phyloP scores from a whole-genome alignment of 1,284 basidiomycete genomes.

The Leccinum griseonigrum region DNA sequence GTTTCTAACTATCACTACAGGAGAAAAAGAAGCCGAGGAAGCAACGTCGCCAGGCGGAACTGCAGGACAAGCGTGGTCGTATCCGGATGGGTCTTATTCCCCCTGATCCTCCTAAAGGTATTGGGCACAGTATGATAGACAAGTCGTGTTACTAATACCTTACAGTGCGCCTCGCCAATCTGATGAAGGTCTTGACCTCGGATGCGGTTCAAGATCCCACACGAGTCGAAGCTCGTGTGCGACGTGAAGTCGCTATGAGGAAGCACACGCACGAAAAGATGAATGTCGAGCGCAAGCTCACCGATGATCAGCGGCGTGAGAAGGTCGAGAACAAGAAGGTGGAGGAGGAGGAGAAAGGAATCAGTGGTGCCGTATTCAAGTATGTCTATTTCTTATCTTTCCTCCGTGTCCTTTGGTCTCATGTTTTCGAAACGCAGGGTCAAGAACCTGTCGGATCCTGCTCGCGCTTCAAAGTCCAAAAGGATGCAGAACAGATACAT shows the following conservation, averaged over 20 bases:
- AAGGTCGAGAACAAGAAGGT: constrained; percentile 83
- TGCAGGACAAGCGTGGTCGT: constrained; percentile 94
- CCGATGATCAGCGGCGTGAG: constrained; percentile 83
- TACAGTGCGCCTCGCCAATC: constrained; percentile 87
- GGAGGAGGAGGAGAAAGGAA: constrained; percentile 86
- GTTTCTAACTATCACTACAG: constrained; percentile 36
- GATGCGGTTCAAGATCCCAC: constrained; percentile 98
- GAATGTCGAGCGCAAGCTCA: constrained; percentile 90
- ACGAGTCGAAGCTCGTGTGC: constrained; percentile 92
- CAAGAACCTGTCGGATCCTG: constrained; percentile 85
- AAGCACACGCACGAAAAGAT: constrained; percentile 89
- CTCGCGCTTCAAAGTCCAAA: constrained; percentile 93
- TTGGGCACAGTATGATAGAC: neutral
- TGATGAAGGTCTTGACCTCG: constrained; percentile 97
- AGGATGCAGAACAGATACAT: constrained; percentile 90
- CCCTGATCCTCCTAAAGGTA: constrained; percentile 93
- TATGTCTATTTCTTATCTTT: constrained; percentile 39
- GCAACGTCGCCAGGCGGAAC: constrained; percentile 82
- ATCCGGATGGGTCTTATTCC: constrained; percentile 96
- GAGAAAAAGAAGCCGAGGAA: constrained; percentile 98
- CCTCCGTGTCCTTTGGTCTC: neutral
- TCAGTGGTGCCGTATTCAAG: constrained; percentile 90
- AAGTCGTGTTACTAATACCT: constrained; percentile 10
- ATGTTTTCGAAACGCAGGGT: constrained; percentile 49
- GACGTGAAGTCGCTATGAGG: constrained; percentile 89